Base-by-base conservation (phyloP, 768 basidiomycete species). In the Ephemerocybe angulata region DNA sequence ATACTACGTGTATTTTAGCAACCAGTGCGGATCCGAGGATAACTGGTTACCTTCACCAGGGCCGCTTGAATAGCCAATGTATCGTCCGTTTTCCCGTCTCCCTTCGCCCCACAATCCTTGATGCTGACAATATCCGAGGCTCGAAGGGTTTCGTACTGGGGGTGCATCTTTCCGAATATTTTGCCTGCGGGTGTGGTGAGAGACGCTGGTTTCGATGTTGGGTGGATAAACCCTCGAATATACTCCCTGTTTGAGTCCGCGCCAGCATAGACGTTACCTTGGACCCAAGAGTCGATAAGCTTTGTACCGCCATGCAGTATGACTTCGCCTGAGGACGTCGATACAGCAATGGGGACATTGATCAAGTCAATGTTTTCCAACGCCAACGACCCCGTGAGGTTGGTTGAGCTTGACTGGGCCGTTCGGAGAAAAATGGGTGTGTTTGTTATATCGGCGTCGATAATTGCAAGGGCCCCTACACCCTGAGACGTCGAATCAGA, bases 21-120 rank as follows among this genome's bases (percentile, higher is more conserved):
- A 48, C 2, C 15, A 15, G 13, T 17, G 5, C 27, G 4, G 27
- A 30, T 15, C 19, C 15, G 15, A 5, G 19, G 24, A 60, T 66
- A 11, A 30, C 27, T 58, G 85, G 83, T 15, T 55, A 82, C 87
- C 72, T 81, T 69, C 48, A 77, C 63, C 55, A 93, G 79, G 17
- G 87, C 72, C 3, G 74, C 72, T 58, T 84, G 77, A 21, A 93
- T 71, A 17, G 85, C 87, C 28, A 71, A 74, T 1, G 90, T 90
- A 63, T 93, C 90, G 65, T 93, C 90, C 3, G 87, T 86, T 27
- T 63, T 63, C 15, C 90, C 90, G 61, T 92, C 88, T 41, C 90
- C 90, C 55, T 72, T 76, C 4, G 88, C 90, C 21, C 88, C 90
- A 50, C 84, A 63, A 55, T 79, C 79, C 60, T 80, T 84, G 38